These are phyloP conservation scores for Paspalum notatum DNA, from an alignment of 176 grass and related monocot species.

Conservation along the genomic window DNA sequence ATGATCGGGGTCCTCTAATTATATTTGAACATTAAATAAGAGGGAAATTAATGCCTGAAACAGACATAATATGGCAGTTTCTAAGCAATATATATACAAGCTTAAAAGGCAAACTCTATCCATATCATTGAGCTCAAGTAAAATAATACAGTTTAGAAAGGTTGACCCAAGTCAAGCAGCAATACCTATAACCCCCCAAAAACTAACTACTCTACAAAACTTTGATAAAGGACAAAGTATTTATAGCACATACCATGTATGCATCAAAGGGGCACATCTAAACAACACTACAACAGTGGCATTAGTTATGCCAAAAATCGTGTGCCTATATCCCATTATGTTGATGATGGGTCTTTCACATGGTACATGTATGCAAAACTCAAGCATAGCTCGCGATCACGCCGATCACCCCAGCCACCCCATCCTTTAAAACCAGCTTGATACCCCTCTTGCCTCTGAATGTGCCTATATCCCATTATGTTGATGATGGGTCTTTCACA, in stretches of 20 bases:
- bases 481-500: constrained; percentile 39
- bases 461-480: constrained; percentile 36
- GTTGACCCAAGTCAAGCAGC: constrained; percentile 28
- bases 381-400: constrained; percentile 86
- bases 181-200: constrained; percentile 20
- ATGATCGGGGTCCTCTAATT: constrained; percentile 22
- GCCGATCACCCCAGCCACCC: constrained; percentile 94
- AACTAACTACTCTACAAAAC: constrained; percentile 46
- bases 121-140: constrained; percentile 37
- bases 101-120: constrained; percentile 22
- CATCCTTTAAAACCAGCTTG: constrained; percentile 96
- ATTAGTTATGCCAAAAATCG: constrained; percentile 27
- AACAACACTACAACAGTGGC: constrained; percentile 54
- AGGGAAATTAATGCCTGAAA: background rate
- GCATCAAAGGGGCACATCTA: constrained; percentile 19
- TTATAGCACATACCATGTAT: constrained; percentile 43
- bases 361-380: constrained; percentile 97
- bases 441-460: constrained; percentile 65
- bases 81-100: constrained; percentile 13
- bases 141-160: constrained; percentile 45
- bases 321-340: constrained; percentile 36
- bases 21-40: constrained; percentile 20
- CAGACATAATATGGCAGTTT: constrained; percentile 15
- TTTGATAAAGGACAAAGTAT: constrained; percentile 36
- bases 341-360: constrained; percentile 39